A percentile compares a stretch with the other conserved stretches of the same genome.
Evolutionary conservation across 169 alveolate genomes (phyloP).

Genomic region (Eimeria necatrix): DNA sequence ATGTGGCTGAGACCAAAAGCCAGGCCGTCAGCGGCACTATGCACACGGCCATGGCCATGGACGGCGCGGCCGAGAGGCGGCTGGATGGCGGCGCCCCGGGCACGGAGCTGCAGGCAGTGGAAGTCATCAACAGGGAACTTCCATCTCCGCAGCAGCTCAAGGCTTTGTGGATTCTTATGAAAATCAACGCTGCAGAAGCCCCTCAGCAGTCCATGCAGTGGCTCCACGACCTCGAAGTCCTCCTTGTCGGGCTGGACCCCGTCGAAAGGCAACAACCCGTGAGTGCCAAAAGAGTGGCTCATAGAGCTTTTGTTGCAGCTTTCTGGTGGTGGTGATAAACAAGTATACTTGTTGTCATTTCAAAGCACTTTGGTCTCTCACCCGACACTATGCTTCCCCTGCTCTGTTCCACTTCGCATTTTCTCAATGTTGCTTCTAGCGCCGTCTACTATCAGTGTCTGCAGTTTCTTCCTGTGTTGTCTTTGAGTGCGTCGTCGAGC

Average conservation of each 20-base stretch:
- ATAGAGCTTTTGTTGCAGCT: too few relatives aligned
- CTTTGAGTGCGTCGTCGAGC: too few relatives aligned
- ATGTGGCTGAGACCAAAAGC: background rate
- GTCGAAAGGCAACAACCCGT: conserved; percentile 54
- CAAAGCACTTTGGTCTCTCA: too few relatives aligned
- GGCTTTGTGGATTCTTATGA: conserved; percentile 59
- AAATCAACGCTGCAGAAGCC: background rate
- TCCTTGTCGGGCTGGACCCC: conserved; percentile 41
- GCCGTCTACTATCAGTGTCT: too few relatives aligned
- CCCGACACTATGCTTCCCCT: too few relatives aligned
- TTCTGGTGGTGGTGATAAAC: too few relatives aligned
- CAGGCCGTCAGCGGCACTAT: background rate
- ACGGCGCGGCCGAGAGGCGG: background rate
- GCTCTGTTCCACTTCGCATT: too few relatives aligned
- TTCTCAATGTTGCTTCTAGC: too few relatives aligned
- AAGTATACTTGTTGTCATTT: too few relatives aligned
- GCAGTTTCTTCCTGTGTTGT: too few relatives aligned
- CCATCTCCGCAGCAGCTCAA: conserved; percentile 27
- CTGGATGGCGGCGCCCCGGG: background rate
- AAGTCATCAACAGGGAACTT: background rate
- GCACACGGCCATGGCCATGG: background rate
- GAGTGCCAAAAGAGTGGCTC: too few relatives aligned
- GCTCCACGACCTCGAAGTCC: conserved; percentile 52
- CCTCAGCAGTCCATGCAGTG: conserved; percentile 21
- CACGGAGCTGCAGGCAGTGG: background rate